These are phyloP conservation scores for Tetrapisispora fleetii DNA, from an alignment of 805 yeast genomes.

Conservation along the genomic window DNA sequence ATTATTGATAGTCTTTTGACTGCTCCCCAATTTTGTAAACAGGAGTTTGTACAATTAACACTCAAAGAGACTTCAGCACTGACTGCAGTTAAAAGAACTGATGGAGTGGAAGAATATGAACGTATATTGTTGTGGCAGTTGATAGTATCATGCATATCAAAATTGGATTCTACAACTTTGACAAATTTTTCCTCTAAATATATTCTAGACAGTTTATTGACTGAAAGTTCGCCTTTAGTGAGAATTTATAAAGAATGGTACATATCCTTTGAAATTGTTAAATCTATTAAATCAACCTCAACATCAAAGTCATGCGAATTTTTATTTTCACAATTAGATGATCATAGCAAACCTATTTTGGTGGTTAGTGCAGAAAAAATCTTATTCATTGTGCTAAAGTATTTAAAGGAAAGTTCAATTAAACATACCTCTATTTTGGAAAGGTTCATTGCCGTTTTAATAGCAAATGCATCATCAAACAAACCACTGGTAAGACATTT, in stretches of 20 bases:
- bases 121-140: constrained; percentile 51
- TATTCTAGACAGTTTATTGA: neutral
- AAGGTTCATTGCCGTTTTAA: constrained; percentile 38
- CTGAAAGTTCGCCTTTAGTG: constrained; percentile 73
- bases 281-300: constrained; percentile 5
- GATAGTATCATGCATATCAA: constrained; percentile 36
- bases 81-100: constrained; percentile 44
- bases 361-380: constrained; percentile 60
- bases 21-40: constrained; percentile 15
- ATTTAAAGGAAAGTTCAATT: constrained; percentile 25
- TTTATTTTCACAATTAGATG: constrained; percentile 25
- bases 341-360: constrained; percentile 31
- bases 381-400: constrained; percentile 42
- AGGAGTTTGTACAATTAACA: constrained; percentile 15
- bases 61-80: constrained; percentile 36
- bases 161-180: neutral
- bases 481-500: constrained; percentile 78
- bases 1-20: constrained; percentile 40
- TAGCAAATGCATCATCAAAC: constrained; percentile 73
- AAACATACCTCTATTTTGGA: constrained; percentile 27
- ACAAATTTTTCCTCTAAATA: neutral
- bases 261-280: constrained; percentile 10
- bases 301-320: constrained; percentile 12
- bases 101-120: constrained; percentile 59
- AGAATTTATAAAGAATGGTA: constrained; percentile 63